Conservation (phyloP, 2,329 filamentous ascomycete species). For the Malbranchea zuffiana region DNA sequence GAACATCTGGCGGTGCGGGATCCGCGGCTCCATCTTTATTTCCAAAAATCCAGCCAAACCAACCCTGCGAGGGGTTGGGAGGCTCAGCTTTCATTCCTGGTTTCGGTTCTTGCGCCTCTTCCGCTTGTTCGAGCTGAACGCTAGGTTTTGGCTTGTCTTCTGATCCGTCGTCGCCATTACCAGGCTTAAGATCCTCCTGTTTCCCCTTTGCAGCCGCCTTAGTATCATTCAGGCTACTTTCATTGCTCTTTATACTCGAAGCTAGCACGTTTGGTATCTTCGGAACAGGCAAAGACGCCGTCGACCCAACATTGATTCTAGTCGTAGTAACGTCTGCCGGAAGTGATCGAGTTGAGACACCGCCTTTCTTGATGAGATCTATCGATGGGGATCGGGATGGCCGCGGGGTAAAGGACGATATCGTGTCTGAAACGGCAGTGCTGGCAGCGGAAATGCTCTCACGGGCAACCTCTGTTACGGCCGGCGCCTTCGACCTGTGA, state of each 20-base stretch:
- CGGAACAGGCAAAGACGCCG: conserved; percentile 27
- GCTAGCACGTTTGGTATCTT: conserved; percentile 15
- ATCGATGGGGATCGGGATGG: conserved; percentile 23
- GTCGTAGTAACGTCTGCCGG: conserved; percentile 38
- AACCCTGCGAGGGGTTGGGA: conserved; percentile 7
- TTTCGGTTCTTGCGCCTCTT: neutral
- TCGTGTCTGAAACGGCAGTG: conserved; percentile 27
- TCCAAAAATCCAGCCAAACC: conserved; percentile 16
- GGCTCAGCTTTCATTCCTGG: neutral
- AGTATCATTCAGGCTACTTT: conserved; percentile 2
- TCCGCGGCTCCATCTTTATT: conserved; percentile 2
- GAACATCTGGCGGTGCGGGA: neutral
- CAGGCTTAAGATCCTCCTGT: neutral
- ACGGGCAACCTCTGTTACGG: conserved; percentile 40
- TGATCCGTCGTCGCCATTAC: neutral
- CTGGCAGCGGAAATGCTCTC: conserved; percentile 39
- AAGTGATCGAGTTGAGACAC: conserved; percentile 34
- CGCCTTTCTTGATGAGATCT: conserved; percentile 30
- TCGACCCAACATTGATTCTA: conserved; percentile 35
- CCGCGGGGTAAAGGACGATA: conserved; percentile 21
- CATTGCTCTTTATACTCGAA: conserved; percentile 14
- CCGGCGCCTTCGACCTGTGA: conserved; percentile 35
- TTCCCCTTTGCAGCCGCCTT: conserved; percentile 1
- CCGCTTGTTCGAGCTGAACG: neutral
- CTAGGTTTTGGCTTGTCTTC: conserved; percentile 3